Evolutionary conservation across 495 filamentous ascomycete genomes (phyloP).

Genomic region (Penicillium tannophilum): DNA sequence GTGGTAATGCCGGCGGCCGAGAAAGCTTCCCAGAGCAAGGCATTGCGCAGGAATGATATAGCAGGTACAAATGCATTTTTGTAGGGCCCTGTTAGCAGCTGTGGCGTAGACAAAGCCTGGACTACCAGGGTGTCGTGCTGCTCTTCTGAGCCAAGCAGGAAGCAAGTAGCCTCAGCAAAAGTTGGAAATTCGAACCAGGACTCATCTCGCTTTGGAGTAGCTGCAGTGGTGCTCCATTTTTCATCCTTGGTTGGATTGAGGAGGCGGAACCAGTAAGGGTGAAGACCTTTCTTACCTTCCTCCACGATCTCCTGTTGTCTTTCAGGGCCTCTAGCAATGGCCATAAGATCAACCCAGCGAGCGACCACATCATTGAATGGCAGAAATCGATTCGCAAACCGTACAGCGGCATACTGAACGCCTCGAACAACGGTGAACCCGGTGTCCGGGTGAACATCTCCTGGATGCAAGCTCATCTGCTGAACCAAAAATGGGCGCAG

Average conservation of each 20-base stretch:
- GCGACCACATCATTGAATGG: conserved; percentile 75
- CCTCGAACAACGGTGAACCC: conserved; percentile 56
- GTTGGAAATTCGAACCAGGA: conserved; percentile 48
- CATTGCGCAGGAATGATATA: conserved; percentile 68
- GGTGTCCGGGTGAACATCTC: conserved; percentile 43
- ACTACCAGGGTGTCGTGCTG: conserved; percentile 12
- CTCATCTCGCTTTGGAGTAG: conserved; percentile 22
- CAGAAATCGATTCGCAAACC: conserved; percentile 89
- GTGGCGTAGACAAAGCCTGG: conserved; percentile 16
- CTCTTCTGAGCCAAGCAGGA: conserved; percentile 32
- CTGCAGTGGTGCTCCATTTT: conserved; percentile 20
- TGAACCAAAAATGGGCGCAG: conserved; percentile 63
- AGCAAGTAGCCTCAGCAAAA: conserved; percentile 40
- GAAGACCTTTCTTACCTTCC: conserved; percentile 85
- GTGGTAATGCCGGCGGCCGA: conserved; percentile 42
- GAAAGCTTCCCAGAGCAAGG: conserved; percentile 75
- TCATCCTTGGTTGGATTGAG: conserved; percentile 53
- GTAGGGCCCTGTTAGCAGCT: conserved; percentile 35
- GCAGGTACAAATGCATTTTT: conserved; percentile 57
- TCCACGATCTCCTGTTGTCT: conserved; percentile 82
- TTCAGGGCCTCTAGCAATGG: conserved; percentile 59
- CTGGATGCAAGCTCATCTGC: conserved; percentile 63
- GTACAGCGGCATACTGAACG: conserved; percentile 78
- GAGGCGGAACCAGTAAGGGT: conserved; percentile 76
- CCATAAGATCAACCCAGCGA: conserved; percentile 86